A percentile compares a stretch with the other conserved stretches of the same genome.
Conservation (phyloP, 371 early-diverging fungal genomes). For the Sanchytrium tribonematis region DNA sequence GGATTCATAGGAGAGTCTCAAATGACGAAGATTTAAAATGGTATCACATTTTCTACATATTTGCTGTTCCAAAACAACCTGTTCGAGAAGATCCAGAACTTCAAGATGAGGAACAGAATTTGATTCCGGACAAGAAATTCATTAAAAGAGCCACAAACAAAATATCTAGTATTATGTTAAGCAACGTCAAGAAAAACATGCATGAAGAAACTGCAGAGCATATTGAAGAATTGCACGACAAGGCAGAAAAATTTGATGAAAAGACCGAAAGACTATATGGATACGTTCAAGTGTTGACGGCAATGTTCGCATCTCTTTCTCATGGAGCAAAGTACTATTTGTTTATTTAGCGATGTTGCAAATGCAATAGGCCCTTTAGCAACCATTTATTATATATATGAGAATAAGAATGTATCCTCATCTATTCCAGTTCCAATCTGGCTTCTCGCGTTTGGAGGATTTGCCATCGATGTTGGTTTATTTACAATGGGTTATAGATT, state of each 20-base stretch:
- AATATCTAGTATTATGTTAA: too few species aligned
- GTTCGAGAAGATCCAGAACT: too few species aligned
- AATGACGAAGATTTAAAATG: conserved; percentile 33
- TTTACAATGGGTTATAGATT: conserved; percentile 34
- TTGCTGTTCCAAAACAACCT: conserved; percentile 10
- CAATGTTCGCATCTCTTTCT: conserved; percentile 55
- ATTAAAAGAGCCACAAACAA: too few species aligned
- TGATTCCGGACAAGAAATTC: too few species aligned
- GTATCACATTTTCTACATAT: conserved; percentile 32
- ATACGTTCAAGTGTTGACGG: conserved; percentile 51
- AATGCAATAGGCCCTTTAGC: conserved; percentile 59
- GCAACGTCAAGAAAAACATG: too few species aligned
- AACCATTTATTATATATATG: conserved; percentile 36
- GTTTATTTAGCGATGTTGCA: conserved; percentile 59
- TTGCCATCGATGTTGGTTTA: conserved; percentile 50
- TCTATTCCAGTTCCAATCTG: conserved; percentile 30
- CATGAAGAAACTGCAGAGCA: background rate
- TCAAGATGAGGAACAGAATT: too few species aligned
- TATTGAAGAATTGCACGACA: conserved; percentile 18
- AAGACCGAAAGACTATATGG: conserved; percentile 54
- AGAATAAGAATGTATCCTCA: conserved; percentile 5
- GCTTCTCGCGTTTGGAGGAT: conserved; percentile 46
- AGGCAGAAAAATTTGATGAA: conserved; percentile 35
- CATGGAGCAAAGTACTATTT: conserved; percentile 79
- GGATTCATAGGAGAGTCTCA: conserved; percentile 26